Percentiles rank a stretch among this genome's conserved stretches.
phyloP scores from a whole-genome alignment of 306 rosid species.

The Citrullus mucosospermus region DNA sequence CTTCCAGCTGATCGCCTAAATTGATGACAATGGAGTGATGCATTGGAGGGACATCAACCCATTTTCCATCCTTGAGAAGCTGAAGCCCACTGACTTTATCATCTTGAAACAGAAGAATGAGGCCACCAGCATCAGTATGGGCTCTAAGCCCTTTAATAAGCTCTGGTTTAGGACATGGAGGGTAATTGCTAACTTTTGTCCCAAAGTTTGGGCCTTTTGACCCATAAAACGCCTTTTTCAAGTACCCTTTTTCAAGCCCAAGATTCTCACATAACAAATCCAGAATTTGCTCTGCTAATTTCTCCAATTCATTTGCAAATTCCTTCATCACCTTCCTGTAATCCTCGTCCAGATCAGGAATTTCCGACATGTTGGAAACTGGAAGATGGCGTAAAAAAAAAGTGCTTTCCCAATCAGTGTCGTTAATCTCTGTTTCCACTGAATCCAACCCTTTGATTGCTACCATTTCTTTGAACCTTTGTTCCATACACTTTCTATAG shows the following conservation, averaged over 20 bases:
- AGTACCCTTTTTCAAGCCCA: slow-evolving; percentile 75
- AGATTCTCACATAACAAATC: slow-evolving; percentile 86
- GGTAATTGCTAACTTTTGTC: slow-evolving; percentile 87
- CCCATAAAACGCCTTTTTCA: slow-evolving; percentile 65
- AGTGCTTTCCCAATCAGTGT: slow-evolving; percentile 93
- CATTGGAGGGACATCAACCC: slow-evolving; percentile 94
- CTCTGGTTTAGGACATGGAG: slow-evolving; percentile 90
- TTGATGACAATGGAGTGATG: slow-evolving; percentile 94
- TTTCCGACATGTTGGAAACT: slow-evolving; percentile 44
- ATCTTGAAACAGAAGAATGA: slow-evolving; percentile 88
- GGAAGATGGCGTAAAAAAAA: slow-evolving; percentile 91
- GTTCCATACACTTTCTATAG: slow-evolving; percentile 74
- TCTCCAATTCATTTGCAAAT: slow-evolving; percentile 51
- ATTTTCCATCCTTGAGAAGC: slow-evolving; percentile 76
- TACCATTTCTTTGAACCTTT: slow-evolving; percentile 76
- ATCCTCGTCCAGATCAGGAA: slow-evolving; percentile 56
- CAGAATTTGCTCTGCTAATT: slow-evolving; percentile 64
- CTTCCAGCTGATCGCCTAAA: slow-evolving; percentile 98
- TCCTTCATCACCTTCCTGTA: slow-evolving; percentile 70
- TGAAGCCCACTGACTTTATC: slow-evolving; percentile 93
- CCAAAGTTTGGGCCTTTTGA: slow-evolving; percentile 88
- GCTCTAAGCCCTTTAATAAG: slow-evolving; percentile 90
- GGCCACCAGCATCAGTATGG: slow-evolving; percentile 97
- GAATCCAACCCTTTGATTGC: slow-evolving; percentile 49
- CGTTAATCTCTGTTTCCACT: slow-evolving; percentile 43